phyloP scores from a whole-genome alignment of 768 basidiomycete species.

The Macrocybe gigantea region DNA sequence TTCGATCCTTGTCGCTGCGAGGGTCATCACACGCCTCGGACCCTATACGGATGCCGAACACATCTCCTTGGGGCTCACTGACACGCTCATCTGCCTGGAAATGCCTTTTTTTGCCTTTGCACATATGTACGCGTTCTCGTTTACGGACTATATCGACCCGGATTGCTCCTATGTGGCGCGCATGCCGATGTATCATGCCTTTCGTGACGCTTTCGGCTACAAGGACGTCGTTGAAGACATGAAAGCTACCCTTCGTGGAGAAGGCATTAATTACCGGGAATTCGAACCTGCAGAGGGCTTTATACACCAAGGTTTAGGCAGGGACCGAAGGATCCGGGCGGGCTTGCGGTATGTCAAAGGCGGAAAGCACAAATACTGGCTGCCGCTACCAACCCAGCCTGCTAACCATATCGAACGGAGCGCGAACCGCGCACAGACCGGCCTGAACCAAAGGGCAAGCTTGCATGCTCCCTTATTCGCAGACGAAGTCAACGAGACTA shows the following conservation, averaged over 20 bases:
- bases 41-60: conserved; percentile 85
- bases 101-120: conserved; percentile 97
- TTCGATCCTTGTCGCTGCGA: conserved; percentile 82
- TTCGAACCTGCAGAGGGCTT: conserved; percentile 95
- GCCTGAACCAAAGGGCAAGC: conserved; percentile 42
- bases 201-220: conserved; percentile 82
- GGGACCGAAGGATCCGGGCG: conserved; percentile 83
- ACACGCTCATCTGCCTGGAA: conserved; percentile 90
- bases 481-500: conserved; percentile 53
- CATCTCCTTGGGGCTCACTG: conserved; percentile 86
- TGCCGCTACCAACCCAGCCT: conserved; percentile 58
- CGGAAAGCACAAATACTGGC: conserved; percentile 95
- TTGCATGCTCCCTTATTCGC: conserved; percentile 73
- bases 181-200: conserved; percentile 82
- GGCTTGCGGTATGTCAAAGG: conserved; percentile 89
- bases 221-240: conserved; percentile 86
- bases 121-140: conserved; percentile 92
- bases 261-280: conserved; percentile 92
- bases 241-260: conserved; percentile 74
- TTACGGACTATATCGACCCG: conserved; percentile 75
- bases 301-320: conserved; percentile 84
- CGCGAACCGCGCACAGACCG: conserved; percentile 35
- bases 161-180: conserved; percentile 67
- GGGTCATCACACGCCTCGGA: conserved; percentile 71
- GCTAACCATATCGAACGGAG: conserved; percentile 34